A percentile compares a stretch with the other conserved stretches of the same genome.
Conservation (phyloP, 2,329 filamentous ascomycete genomes). For the Fusarium siculi region DNA sequence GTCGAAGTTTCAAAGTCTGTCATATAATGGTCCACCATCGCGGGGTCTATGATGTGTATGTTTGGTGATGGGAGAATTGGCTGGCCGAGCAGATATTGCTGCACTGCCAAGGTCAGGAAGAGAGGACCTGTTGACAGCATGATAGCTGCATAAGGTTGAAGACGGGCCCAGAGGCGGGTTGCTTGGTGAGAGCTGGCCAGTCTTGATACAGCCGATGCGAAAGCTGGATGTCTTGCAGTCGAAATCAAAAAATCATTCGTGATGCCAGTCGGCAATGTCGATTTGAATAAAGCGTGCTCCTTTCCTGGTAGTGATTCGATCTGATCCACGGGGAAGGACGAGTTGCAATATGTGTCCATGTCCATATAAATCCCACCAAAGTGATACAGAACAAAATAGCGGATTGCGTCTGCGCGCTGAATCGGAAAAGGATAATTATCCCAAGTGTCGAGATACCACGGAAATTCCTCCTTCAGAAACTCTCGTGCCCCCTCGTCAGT, state of each 20-base stretch:
- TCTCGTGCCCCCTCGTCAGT: not conserved
- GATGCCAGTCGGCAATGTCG: not conserved
- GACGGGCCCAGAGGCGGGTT: not conserved
- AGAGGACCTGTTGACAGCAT: not conserved
- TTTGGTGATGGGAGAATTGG: not conserved
- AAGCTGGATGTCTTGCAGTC: not conserved
- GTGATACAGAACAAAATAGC: not conserved
- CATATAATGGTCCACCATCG: not conserved
- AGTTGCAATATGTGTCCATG: not conserved
- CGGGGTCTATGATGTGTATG: not conserved
- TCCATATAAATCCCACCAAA: not conserved
- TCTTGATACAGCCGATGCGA: not conserved
- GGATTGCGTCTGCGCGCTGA: not conserved
- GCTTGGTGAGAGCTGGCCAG: not conserved
- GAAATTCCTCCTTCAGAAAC: not conserved
- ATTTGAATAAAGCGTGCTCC: not conserved
- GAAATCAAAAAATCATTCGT: not conserved
- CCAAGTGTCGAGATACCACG: not conserved
- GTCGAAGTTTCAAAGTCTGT: not conserved
- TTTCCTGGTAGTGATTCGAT: not conserved
- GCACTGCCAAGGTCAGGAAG: not conserved
- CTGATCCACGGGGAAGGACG: not conserved
- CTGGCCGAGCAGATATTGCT: not conserved
- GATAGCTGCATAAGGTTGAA: not conserved
- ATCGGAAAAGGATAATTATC: not conserved